Evolutionary conservation across 225 moss, liverwort and hornwort genomes (phyloP), one percentile per base, ranked within the genome.

Genomic region (Straminergon stramineum): DNA sequence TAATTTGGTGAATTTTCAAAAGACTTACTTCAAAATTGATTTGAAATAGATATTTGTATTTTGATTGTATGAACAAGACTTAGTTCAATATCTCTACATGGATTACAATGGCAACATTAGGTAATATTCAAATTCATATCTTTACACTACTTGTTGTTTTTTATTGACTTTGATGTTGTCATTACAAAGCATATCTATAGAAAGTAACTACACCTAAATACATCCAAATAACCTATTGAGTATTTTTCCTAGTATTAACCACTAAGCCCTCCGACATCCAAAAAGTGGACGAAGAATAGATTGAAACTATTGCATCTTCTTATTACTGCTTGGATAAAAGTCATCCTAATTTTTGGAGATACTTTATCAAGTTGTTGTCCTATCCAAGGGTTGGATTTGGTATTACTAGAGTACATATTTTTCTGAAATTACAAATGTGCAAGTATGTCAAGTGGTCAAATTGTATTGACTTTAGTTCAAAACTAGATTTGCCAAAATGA

Each of bases 131-230:
- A 34, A 34, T 52, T 53, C 51, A 76, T 13, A 52, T 34, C 12
- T 52, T 32, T 34, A 34, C 2, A 21, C 2, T 52, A 0, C 20
- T 51, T 32, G 13, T 13, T 75, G 75, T 32, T 32, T 52, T 75
- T 28, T 10, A 11, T 74, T 0, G 1, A 45, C 18, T 48, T 45
- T 2, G 5, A 1, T 5, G 2, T 48, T 4, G 1, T 6, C 0
- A 30, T 30, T 17, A 28, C 4, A 2, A 45, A 10, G 0, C 11
- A 45, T 11, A 6, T 32, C 11, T 34, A 4, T 2, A 0, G 34
- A 34, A 32, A 13, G 21, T 52, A 21, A 35, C 14, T 9, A 77
- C 53, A 21, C 13, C 3, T 13, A 34, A 52, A 20, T 76, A 8
- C 52, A 53, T 22, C 13, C 5, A 0, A 52, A 51, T 75, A 75